These are phyloP conservation scores for Paramecium tetraurelia DNA, from an alignment of 73 alveolate genomes.

Conservation along the genomic window DNA sequence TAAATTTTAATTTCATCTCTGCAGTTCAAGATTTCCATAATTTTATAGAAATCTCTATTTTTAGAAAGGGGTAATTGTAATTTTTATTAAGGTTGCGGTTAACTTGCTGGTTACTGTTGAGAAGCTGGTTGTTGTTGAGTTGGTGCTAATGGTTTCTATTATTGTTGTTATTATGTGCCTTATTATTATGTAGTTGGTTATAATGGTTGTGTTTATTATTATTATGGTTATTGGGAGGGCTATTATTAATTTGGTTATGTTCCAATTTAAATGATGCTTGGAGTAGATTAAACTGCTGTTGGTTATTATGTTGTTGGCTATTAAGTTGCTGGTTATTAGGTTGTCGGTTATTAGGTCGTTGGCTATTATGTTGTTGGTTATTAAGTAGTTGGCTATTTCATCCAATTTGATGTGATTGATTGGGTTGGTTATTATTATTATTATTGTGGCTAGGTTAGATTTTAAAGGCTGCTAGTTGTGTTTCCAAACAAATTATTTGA, in stretches of 20 bases:
- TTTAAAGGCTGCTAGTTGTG: not conserved
- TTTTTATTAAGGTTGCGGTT: not conserved
- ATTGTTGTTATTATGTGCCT: not conserved
- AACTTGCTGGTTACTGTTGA: not conserved
- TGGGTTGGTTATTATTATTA: not conserved
- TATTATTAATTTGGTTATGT: not conserved
- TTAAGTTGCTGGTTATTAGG: not conserved
- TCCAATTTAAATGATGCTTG: not conserved
- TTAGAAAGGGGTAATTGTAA: not conserved
- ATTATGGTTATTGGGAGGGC: not conserved
- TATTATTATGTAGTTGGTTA: not conserved
- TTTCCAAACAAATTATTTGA: not conserved
- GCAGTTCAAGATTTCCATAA: not conserved
- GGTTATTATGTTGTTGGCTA: not conserved
- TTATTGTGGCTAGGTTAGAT: not conserved
- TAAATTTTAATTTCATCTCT: not conserved
- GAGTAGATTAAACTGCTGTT: not conserved
- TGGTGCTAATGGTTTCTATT: not conserved
- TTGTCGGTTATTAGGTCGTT: not conserved
- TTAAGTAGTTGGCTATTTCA: not conserved
- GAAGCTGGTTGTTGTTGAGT: not conserved
- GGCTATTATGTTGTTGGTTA: not conserved
- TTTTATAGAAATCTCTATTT: not conserved
- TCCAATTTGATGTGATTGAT: not conserved
- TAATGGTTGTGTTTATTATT: not conserved